Conservation (phyloP, 2,329 filamentous ascomycete species). For the Fonsecaea nubica region DNA sequence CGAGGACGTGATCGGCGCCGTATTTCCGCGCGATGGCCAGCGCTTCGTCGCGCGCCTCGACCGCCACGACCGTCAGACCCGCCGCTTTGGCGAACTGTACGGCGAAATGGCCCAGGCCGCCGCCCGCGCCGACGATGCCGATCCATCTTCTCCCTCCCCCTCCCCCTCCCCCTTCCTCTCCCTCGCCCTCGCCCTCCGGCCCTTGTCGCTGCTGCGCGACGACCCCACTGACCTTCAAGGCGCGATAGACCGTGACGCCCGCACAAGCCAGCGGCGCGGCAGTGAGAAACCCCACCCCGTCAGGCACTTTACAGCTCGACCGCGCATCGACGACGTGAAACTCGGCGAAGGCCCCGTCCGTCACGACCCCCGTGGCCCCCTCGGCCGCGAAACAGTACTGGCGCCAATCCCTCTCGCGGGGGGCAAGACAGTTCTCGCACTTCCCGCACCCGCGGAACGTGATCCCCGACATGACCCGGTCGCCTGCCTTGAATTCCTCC, state of each 20-base stretch:
- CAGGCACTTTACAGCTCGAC: constrained; percentile 55
- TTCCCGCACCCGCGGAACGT: constrained; percentile 60
- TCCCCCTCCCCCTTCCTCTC: too few relatives aligned
- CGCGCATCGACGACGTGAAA: constrained; percentile 60
- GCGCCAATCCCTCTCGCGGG: constrained; percentile 38
- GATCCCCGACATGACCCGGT: constrained; percentile 63
- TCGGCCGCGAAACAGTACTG: constrained; percentile 61
- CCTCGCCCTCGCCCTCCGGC: too few relatives aligned
- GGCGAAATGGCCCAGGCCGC: constrained; percentile 58
- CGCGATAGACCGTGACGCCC: constrained; percentile 59
- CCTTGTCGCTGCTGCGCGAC: neutral
- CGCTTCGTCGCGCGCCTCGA: constrained; percentile 62
- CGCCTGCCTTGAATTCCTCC: constrained; percentile 53
- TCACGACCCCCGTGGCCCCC: constrained; percentile 56
- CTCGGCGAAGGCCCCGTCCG: constrained; percentile 64
- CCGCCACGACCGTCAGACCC: constrained; percentile 60
- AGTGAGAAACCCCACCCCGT: constrained; percentile 55
- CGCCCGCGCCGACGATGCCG: constrained; percentile 57
- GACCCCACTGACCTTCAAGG: constrained; percentile 51
- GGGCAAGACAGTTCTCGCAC: constrained; percentile 57
- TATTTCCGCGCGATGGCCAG: constrained; percentile 54
- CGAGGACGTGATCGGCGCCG: constrained; percentile 61
- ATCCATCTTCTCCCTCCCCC: constrained; percentile 44
- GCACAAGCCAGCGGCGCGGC: constrained; percentile 66
- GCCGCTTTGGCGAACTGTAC: constrained; percentile 40